Base-by-base conservation (phyloP, 176 grass and related monocot genomes). In the Olyra latifolia region DNA sequence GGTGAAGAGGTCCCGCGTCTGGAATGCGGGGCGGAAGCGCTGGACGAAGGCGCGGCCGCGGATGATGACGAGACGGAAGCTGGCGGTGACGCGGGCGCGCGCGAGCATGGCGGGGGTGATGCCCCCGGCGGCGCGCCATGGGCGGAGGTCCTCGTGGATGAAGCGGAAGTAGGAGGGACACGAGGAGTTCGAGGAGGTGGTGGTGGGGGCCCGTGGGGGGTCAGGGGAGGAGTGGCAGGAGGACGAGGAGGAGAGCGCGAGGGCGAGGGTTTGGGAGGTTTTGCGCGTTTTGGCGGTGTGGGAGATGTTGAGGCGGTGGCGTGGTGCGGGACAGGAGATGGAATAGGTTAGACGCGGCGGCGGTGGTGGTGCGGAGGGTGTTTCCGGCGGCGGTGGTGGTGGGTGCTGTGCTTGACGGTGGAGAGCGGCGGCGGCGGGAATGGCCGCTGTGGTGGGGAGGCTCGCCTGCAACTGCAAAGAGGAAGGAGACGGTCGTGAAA, bases 121-220 rank as follows among this genome's bases (percentile, higher is more conserved):
- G n/a, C 96, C 96, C 0, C 86, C 86, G 17, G 82, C 78, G 10
- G 52, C 74, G 57, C 75, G 73, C 96, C 96, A 98, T 67, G 92
- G 92, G 19, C 84, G 92, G 54, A 98, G 92, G 78, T 98, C 96
- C 72, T 95, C 92, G 66, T 98, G 86, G 81, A 98, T 98, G 90
- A 87, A 95, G 20, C 90, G 92, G 83, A 98, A 91, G 83, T 95
- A 93, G 85, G 86, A 82, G 0, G 96, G 92, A 74, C 96, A 98
- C 42, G 90, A 55, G 46, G 45, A 55, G 66, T 90, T 88, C 29
- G 59, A 57, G 54, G 72, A 1, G 25, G 30, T 1, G 50, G 58
- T 45, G 48, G 22, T 4, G 14, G 72, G 10, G 29, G 44, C 0
- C 0, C 15, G 29, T 27, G 73, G 12, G 3, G 25, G 7, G 5